phyloP scores from a whole-genome alignment of 495 filamentous ascomycete species.

The Xylaria cubensis region DNA sequence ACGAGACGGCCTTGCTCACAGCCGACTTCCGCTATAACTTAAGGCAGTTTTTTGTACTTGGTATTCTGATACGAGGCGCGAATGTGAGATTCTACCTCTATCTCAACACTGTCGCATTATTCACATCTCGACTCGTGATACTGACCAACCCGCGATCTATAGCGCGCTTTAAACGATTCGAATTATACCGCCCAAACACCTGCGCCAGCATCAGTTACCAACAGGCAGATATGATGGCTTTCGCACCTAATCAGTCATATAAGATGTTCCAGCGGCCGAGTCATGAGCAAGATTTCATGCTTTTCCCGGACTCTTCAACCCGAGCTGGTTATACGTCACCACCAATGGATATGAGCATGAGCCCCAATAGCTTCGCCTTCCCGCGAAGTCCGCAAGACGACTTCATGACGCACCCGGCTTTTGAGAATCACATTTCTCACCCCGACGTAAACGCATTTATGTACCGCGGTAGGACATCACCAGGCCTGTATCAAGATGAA shows the following conservation, averaged over 20 bases:
- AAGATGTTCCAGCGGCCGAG: conserved; percentile 43
- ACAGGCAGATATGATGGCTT: conserved; percentile 35
- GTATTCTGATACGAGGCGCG: conserved; percentile 26
- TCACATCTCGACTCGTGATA: conserved; percentile 28
- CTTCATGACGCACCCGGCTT: conserved; percentile 46
- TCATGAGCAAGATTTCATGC: conserved; percentile 48
- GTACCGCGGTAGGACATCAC: conserved; percentile 45
- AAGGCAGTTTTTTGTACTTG: neutral
- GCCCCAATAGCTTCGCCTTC: conserved; percentile 48
- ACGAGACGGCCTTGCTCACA: neutral
- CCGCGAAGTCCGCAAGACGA: conserved; percentile 49
- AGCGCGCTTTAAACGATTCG: conserved; percentile 34
- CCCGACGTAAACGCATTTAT: conserved; percentile 47
- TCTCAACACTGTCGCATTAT: conserved; percentile 12
- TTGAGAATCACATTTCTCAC: conserved; percentile 43
- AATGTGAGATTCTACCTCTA: conserved; percentile 38
- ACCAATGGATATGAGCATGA: conserved; percentile 50
- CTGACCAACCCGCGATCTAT: conserved; percentile 29
- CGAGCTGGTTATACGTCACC: conserved; percentile 45
- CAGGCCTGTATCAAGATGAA: conserved; percentile 53
- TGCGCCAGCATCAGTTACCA: conserved; percentile 23
- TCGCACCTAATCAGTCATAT: conserved; percentile 40
- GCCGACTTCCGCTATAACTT: conserved; percentile 3
- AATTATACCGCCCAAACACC: conserved; percentile 20
- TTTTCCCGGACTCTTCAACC: conserved; percentile 49